Evolutionary conservation across 2,329 filamentous ascomycete genomes (phyloP), one percentile per base, ranked within the genome.

Genomic region (Phaeosphaeriaceae sp.): DNA sequence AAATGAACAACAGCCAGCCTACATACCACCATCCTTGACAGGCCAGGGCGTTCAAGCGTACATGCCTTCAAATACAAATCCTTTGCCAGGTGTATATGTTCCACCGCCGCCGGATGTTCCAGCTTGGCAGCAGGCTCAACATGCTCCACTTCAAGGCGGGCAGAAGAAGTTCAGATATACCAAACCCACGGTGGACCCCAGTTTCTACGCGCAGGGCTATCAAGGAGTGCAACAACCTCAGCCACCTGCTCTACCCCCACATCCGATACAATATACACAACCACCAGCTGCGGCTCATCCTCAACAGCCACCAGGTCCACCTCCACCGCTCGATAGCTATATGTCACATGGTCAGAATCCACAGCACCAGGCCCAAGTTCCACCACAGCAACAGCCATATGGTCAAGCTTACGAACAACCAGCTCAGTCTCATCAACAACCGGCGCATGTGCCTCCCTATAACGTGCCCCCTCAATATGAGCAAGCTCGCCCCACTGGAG

Each of bases 91-190:
- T 20, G 70, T 73, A 9, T 76, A 78, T 51, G 65, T 73, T 1
- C 73, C 75, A 62, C 74, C 75, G 6, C 73, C 75, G 10, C 74
- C 75, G 31, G 74, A 75, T 59, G 62, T 75, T 36, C 71, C 74
- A 25, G 72, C 72, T 40, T 78, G 75, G 76, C 70, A 76, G 45
- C 76, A 77, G 46, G 66, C 69, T n/a, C 69, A 74, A 40, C 73
- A 76, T 62, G 71, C 73, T 11, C 70, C 73, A 10, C 57, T 71
- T n/a, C 73, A 76, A 41, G 64, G 68, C 15, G 68, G 62, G 7
- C 53, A 47, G n/a, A 72, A 71, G 60, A 75, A 70, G 53, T 76
- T 71, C 56, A 73, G 54, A 31, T 75, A 76, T 42, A 69, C 71
- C 5, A 73, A 68, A 42, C 67, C 73, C 7, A 63, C 42, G 11